Conservation (phyloP, 768 basidiomycete genomes). For the Suillus alpinus region DNA sequence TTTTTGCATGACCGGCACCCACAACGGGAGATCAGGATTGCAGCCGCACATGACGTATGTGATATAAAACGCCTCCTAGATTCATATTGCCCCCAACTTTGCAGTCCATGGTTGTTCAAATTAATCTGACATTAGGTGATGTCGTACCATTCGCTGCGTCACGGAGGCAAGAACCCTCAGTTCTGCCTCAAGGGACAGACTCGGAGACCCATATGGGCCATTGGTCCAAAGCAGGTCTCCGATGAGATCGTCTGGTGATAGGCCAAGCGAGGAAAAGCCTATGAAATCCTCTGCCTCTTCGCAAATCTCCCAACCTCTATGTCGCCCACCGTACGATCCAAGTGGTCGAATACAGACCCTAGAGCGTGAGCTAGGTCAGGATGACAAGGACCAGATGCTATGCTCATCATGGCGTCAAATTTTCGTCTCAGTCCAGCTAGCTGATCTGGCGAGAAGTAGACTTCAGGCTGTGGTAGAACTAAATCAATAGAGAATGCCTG, state of each 20-base stretch:
- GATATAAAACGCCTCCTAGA: not conserved
- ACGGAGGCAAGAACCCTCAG: not conserved
- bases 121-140: not conserved
- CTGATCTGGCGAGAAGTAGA: constrained; percentile 32
- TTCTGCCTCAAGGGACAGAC: not conserved
- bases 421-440: constrained; percentile 28
- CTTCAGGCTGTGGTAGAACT: constrained; percentile 18
- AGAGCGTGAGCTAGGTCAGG: constrained; percentile 30
- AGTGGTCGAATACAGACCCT: constrained; percentile 33
- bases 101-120: constrained; percentile 1
- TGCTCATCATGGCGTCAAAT: constrained; percentile 30
- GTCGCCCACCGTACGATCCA: constrained; percentile 28
- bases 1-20: not conserved
- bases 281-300: constrained; percentile 27
- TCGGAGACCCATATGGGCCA: not conserved
- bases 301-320: constrained; percentile 21
- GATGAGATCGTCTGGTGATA: not conserved
- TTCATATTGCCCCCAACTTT: constrained; percentile 3
- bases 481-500: not conserved
- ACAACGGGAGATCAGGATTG: not conserved
- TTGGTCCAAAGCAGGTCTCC: not conserved
- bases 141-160: not conserved
- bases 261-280: not conserved
- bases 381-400: constrained; percentile 28
- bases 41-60: not conserved